Evolutionary conservation across 2,329 filamentous ascomycete genomes (phyloP).

Genomic region (Taxawa tesnikishii): DNA sequence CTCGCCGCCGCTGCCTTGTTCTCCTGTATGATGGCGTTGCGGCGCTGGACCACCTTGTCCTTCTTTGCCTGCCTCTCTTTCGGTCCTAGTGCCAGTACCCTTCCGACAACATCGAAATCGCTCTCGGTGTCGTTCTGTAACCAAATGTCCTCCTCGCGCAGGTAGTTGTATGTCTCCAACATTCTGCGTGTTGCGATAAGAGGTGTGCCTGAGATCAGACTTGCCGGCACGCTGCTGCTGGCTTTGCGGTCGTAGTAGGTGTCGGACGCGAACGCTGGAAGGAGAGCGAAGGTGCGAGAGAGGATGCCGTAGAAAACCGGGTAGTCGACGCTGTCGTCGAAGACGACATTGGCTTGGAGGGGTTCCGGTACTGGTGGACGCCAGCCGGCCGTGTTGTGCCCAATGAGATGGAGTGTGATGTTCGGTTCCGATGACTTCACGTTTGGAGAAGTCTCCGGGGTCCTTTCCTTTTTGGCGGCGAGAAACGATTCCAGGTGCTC

Average conservation of each 20-base stretch:
- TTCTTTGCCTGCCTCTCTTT: constrained; percentile 36
- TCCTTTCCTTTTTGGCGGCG: neutral
- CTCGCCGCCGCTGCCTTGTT: too few species aligned
- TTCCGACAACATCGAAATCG: constrained; percentile 17
- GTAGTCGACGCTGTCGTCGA: constrained; percentile 15
- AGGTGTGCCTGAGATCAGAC: constrained; percentile 16
- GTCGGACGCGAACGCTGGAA: constrained; percentile 16
- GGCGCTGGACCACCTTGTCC: too few species aligned
- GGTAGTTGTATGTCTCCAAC: constrained; percentile 15
- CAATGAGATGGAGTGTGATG: constrained; percentile 4
- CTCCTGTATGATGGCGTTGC: too few species aligned
- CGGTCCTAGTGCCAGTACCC: constrained; percentile 12
- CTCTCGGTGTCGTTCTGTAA: constrained; percentile 12
- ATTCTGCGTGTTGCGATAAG: constrained; percentile 14
- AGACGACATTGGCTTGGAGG: constrained; percentile 13
- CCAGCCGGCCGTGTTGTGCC: constrained; percentile 5
- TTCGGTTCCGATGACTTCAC: neutral
- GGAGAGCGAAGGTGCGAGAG: constrained; percentile 14
- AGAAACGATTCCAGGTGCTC: constrained; percentile 12
- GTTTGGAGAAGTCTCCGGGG: neutral
- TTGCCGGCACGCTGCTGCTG: constrained; percentile 14
- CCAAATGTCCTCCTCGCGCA: constrained; percentile 16
- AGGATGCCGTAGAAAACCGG: constrained; percentile 17
- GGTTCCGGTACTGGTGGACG: constrained; percentile 12
- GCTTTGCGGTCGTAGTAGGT: constrained; percentile 18